Evolutionary conservation across 257 asterid genomes (phyloP), one percentile per base, ranked within the genome.

Genomic region (Solanum stenotomum): DNA sequence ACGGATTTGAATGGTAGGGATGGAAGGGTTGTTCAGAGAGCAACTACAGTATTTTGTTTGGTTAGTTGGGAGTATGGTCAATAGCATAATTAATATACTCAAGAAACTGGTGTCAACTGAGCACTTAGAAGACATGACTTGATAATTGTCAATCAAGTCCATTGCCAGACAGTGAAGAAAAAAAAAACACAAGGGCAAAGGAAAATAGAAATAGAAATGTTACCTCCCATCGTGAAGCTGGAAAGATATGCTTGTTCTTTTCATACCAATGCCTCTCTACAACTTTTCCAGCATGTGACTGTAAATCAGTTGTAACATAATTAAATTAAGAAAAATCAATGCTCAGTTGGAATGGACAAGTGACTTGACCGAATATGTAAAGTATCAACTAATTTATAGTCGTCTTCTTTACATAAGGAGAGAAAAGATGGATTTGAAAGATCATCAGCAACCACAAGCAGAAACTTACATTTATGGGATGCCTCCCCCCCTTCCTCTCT

Each of bases 211-310:
- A 67, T 29, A 65, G 75, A 87, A 83, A 35, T 68, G 59, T 56
- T 91, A 96, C 99, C 99, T 97, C 99, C 99, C 99, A 97, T 85
- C 99, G 94, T 68, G 98, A 97, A 87, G 99, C 99, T 9, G 99
- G 99, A 90, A 97, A 97, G 38, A 97, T 97, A 91, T 97, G 99
- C 90, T 97, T 97, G 92, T 97, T 97, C 96, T 97, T 97, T 91
- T 97, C 99, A 84, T 97, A 97, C 99, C 99, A 97, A 89, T 97
- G 99, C 90, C 99, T 92, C 94, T 97, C 99, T 52, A 97, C 99
- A 89, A 97, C 99, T 93, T 97, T 97, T 83, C 99, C 99, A 90
- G 99, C 99, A 95, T 97, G 99, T 1, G 99, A 97, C 99, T 97
- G 85, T 65, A 29, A 8, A 46, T 9, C 18, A 46, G 49, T 81